Base-by-base conservation (phyloP, 129 eudicot genomes). In the Silybum marianum region DNA sequence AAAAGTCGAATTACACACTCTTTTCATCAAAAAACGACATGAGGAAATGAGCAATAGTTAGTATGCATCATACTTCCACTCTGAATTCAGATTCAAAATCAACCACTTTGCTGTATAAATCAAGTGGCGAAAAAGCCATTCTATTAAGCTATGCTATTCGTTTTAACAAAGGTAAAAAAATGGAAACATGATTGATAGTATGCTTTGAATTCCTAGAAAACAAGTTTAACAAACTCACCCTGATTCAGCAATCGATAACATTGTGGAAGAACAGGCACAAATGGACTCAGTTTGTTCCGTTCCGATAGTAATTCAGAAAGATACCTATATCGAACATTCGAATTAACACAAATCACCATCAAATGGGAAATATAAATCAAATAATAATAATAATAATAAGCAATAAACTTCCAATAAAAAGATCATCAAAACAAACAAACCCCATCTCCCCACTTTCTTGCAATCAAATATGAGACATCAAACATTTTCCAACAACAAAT, bases 181-280 rank as follows among this genome's bases (percentile, higher is more conserved):
- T 28, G 6, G 28, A 67, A 46, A 28, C 25, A 68, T 58, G 30
- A 77, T 14, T 13, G 13, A 22, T 75, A 82, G 12, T 32, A 69
- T 75, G 72, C 76, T 76, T 46, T 23, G 4, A 75, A 75, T 23
- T 82, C 80, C 22, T 34, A 18, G 10, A 72, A 42, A 48, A 84
- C 14, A 80, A 63, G 24, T 30, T 62, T 21, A 16, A 28, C 72
- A 69, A 84, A 88, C 98, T 89, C 82, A 93, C 98, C 98, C 91
- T 93, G 98, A 85, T 84, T 93, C 86, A 93, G 90, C 93, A 93
- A 84, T 12, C 97, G 90, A 44, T 85, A 89, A 72, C 97, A 75
- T 71, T 89, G 84, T 24, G 96, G 97, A 74, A 93, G 94, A 81
- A 93, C 94, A 8, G 94, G 91, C 84, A 88, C 72, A 84, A 93